Evolutionary conservation across 768 basidiomycete genomes (phyloP).

Genomic region (Pseudohyphozyma bogoriensis): DNA sequence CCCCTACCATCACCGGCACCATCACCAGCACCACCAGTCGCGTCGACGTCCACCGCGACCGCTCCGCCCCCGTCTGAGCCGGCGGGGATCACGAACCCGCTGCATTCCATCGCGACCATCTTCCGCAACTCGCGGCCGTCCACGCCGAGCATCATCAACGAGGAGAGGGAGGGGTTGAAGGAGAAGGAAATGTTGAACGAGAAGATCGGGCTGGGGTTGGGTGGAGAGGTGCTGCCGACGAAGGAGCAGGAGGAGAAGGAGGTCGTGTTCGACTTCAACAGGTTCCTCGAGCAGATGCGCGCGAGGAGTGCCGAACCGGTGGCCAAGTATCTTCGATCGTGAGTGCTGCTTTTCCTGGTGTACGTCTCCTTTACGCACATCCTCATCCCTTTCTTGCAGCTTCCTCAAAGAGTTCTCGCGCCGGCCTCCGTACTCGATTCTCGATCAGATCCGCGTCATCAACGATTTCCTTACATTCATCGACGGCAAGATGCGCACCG

Average conservation of each 20-base stretch:
- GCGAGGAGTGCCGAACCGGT: constrained; percentile 76
- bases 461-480: constrained; percentile 94
- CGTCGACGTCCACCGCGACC: not conserved
- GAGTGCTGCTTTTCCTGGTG: constrained; percentile 39
- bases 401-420: constrained; percentile 75
- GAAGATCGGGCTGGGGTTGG: not conserved
- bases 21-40: no score
- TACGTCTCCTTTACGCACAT: not conserved
- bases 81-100: not conserved
- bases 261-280: constrained; percentile 73
- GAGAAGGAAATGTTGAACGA: not conserved
- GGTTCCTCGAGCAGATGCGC: constrained; percentile 92
- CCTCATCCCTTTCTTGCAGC: constrained; percentile 41
- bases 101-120: not conserved
- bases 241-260: constrained; percentile 1
- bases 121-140: not conserved
- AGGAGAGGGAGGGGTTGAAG: not conserved
- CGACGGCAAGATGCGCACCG: constrained; percentile 68
- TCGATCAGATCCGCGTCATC: constrained; percentile 89
- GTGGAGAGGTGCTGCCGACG: not conserved
- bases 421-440: constrained; percentile 42
- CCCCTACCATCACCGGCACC: no score
- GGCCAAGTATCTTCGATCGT: constrained; percentile 92
- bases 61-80: not conserved
- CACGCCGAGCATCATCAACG: not conserved